Percentiles rank a stretch among this genome's conserved stretches.
Evolutionary conservation across 23 red algal genomes (phyloP).

Genomic region (Gracilaria domingensis): DNA sequence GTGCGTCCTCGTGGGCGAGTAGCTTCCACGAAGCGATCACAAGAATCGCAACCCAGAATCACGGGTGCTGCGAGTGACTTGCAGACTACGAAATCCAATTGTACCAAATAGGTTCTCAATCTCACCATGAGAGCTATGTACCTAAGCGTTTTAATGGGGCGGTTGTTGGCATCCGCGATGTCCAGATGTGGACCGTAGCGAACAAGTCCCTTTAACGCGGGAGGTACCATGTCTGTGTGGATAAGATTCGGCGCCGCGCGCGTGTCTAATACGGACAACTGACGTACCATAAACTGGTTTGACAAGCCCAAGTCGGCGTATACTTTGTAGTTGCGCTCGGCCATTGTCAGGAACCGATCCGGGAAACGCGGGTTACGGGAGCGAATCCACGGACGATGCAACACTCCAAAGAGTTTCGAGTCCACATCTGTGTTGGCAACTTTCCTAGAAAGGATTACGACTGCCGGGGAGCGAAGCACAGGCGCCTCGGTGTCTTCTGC

Average conservation of each 20-base stretch:
- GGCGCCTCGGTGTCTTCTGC: neutral
- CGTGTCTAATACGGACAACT: slow-evolving; percentile 4
- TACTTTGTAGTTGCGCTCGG: slow-evolving; percentile 8
- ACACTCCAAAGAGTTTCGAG: neutral
- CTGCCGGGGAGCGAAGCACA: neutral
- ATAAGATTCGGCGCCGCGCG: neutral
- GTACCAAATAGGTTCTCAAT: neutral
- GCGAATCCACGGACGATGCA: neutral
- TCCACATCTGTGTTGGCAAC: neutral
- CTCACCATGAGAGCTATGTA: neutral
- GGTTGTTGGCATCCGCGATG: slow-evolving; percentile 20
- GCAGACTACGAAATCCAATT: neutral
- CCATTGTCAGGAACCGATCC: neutral
- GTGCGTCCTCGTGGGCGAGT: neutral
- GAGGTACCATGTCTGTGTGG: no score
- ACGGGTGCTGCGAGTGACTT: neutral
- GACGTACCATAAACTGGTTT: neutral
- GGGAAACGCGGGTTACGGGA: no score
- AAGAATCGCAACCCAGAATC: slow-evolving; percentile 5
- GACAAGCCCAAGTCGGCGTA: neutral
- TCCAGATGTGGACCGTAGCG: neutral
- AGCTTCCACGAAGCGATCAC: slow-evolving; percentile 12
- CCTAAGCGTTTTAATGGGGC: no score
- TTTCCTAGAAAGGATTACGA: neutral
- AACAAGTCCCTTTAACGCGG: no score